phyloP scores from a whole-genome alignment of 306 rosid genomes.

The Prinsepia uniflora region DNA sequence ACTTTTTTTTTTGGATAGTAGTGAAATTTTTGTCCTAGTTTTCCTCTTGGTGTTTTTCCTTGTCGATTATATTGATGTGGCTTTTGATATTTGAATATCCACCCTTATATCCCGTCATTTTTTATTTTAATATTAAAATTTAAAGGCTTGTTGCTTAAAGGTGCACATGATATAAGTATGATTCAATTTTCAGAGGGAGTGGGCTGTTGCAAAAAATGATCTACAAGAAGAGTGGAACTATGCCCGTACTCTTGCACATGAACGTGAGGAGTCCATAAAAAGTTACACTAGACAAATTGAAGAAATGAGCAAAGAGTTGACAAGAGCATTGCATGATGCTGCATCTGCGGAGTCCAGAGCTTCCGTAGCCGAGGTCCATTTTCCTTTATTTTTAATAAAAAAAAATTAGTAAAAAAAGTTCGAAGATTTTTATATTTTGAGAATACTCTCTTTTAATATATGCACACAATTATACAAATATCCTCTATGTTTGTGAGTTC shows the following conservation, averaged over 20 bases:
- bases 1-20: not conserved
- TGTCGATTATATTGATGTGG: not conserved
- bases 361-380: conserved; percentile 74
- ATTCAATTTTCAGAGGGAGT: conserved; percentile 59
- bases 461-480: not conserved
- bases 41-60: no score
- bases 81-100: not conserved
- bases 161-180: not conserved
- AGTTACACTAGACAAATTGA: conserved; percentile 72
- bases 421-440: not conserved
- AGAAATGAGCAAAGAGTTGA: conserved; percentile 72
- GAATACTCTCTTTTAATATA: not conserved
- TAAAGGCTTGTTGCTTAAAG: not conserved
- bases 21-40: not conserved
- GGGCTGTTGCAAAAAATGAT: conserved; percentile 94
- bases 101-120: not conserved
- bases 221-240: conserved; percentile 72
- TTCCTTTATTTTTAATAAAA: not conserved
- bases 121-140: not conserved
- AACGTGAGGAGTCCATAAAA: conserved; percentile 65
- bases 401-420: no score
- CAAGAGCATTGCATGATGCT: conserved; percentile 61
- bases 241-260: conserved; percentile 52
- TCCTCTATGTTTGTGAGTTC: not conserved
- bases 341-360: conserved; percentile 83